phyloP scores from a whole-genome alignment of 371 early-diverging fungal species.

The Paraphysoderma sedebokerense region DNA sequence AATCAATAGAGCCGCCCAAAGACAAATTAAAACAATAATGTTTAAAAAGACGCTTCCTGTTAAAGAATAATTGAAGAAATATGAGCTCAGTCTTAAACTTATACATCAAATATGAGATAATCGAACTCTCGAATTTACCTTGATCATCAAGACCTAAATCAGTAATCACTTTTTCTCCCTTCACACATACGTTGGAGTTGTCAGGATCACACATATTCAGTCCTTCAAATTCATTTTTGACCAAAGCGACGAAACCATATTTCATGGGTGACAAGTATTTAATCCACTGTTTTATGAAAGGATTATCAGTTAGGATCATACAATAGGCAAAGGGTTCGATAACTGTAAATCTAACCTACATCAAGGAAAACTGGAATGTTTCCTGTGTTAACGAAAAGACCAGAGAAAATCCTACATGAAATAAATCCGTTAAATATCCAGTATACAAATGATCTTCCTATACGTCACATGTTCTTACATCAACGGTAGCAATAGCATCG shows the following conservation, averaged over 20 bases:
- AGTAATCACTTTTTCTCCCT: not conserved
- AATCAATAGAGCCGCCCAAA: not conserved
- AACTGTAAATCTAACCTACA: too few relatives aligned
- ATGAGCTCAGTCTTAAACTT: too few relatives aligned
- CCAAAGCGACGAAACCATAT: conserved; percentile 35
- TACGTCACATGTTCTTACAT: too few relatives aligned
- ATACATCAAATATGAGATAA: too few relatives aligned
- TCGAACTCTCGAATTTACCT: too few relatives aligned
- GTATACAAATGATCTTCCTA: too few relatives aligned
- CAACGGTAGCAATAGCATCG: conserved; percentile 22
- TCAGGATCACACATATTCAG: not conserved
- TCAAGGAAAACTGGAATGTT: conserved; percentile 33
- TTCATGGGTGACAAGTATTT: conserved; percentile 43
- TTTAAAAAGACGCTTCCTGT: not conserved
- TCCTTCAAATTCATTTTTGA: conserved; percentile 8
- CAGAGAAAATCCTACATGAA: not conserved
- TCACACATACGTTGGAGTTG: not conserved
- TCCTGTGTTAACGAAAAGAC: conserved; percentile 21
- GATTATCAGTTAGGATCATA: too few relatives aligned
- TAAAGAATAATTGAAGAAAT: too few relatives aligned
- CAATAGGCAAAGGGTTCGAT: too few relatives aligned
- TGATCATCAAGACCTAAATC: not conserved
- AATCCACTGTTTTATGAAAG: too few relatives aligned
- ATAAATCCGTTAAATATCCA: too few relatives aligned
- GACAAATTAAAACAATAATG: not conserved